A percentile compares a stretch with the other conserved stretches of the same genome.
Evolutionary conservation across 257 asterid species (phyloP).

Genomic region (Nicotiana benthamiana): DNA sequence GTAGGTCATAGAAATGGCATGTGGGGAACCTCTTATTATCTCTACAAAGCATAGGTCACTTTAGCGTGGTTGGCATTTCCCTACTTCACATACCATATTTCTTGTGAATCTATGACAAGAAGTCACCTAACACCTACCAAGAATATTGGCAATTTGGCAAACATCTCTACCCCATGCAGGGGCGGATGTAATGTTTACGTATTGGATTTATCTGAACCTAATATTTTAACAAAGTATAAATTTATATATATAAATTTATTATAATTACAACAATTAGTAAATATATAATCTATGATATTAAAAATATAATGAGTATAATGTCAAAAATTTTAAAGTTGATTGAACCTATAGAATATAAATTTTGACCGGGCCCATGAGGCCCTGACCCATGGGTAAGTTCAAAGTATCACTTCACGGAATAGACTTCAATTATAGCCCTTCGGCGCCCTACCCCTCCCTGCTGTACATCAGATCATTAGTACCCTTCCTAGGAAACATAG

Average conservation of each 20-base stretch:
- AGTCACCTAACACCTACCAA: slow-evolving; percentile 26
- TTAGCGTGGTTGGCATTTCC: slow-evolving; percentile 30
- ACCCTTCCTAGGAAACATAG: slow-evolving; percentile 61
- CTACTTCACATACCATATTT: slow-evolving; percentile 11
- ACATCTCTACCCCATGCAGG: neutral
- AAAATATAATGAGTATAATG: too few relatives aligned
- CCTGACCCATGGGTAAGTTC: neutral
- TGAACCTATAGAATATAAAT: too few relatives aligned
- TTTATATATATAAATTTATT: too few relatives aligned
- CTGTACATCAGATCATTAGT: slow-evolving; percentile 40
- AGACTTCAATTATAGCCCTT: neutral
- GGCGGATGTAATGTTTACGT: neutral
- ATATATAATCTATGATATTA: too few relatives aligned
- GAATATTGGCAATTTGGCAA: slow-evolving; percentile 6
- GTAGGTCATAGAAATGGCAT: slow-evolving; percentile 27
- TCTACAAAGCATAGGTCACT: slow-evolving; percentile 16
- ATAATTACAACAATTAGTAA: too few relatives aligned
- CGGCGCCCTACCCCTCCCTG: slow-evolving; percentile 37
- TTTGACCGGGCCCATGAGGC: too few relatives aligned
- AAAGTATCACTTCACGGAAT: neutral
- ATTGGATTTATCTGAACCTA: too few relatives aligned
- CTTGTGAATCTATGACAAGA: slow-evolving; percentile 36
- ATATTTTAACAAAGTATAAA: too few relatives aligned
- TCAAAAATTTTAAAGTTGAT: too few relatives aligned
- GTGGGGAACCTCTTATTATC: slow-evolving; percentile 24